Evolutionary conservation across 768 basidiomycete genomes (phyloP), one percentile per base, ranked within the genome.

Genomic region (Agaricus sinodeliciosus): DNA sequence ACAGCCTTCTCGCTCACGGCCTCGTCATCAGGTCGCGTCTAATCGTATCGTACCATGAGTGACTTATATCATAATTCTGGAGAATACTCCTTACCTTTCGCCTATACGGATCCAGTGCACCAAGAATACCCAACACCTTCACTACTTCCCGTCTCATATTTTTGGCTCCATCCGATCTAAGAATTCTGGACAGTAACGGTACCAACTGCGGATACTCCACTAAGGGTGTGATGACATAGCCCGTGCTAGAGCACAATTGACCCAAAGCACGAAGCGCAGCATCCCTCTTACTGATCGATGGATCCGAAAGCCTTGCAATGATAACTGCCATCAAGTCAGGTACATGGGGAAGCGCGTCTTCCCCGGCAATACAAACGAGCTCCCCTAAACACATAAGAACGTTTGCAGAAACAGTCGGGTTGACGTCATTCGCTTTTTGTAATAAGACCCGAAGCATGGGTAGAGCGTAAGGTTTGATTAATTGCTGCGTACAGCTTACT

Each of bases 301-400:
- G 86, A 63, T 98, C 96, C n/a, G 88, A 84, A 15, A 99, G 76
- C 59, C 90, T 85, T 7, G 85, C 70, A 55, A 98, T 85, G 63
- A 98, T 89, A 42, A 96, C 84, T 46, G 84, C 75, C 88, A 99
- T 92, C 52, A 98, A 80, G 51, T 89, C 84, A 0, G 87, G 81
- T 18, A 97, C 86, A 60, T 92, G 82, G 4, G 83, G 82, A 49
- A 84, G 67, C 13, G 94, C 84, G 55, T 95, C 94, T 64, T 97
- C 94, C 40, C 94, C 96, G 9, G 91, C 94, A 35, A 96, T 94
- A 49, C 85, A 85, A 5, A 94, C 81, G 18, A 99, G 77, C 67
- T 97, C 94, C 19, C 96, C 96, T 3, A 98, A 81, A 65, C 95
- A 95, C 78, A 90, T 87, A 26, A 98, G 74, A 51, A 97, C 88